These are phyloP conservation scores for Tricholoma sp. DNA, from an alignment of 768 basidiomycete species.

Conservation along the genomic window DNA sequence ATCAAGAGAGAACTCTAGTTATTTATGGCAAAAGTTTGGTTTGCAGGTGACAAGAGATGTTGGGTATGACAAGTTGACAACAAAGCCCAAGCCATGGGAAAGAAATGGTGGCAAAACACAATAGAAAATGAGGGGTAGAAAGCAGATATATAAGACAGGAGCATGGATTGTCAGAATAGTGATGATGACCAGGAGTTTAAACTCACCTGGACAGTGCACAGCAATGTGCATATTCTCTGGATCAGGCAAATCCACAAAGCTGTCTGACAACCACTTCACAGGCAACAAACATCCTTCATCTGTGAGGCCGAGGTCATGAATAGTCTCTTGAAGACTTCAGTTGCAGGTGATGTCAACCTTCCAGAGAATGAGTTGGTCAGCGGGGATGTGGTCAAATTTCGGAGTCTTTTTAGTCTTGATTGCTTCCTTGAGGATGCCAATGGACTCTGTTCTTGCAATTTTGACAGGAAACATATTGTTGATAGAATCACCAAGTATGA, in stretches of 20 bases:
- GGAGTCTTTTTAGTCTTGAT: neutral
- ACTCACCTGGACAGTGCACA: neutral
- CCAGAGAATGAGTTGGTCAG: neutral
- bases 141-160: neutral
- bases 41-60: neutral
- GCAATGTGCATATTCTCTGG: neutral
- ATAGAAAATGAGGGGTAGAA: neutral
- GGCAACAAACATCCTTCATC: neutral
- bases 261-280: too few species aligned
- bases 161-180: too few species aligned
- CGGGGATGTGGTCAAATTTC: neutral
- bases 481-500: neutral
- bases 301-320: neutral
- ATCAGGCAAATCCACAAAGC: too few species aligned
- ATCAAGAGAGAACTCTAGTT: neutral
- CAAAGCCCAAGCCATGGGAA: too few species aligned
- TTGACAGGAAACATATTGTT: neutral
- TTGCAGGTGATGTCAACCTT: neutral
- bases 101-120: neutral
- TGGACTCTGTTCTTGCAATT: neutral
- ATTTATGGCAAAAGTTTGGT: neutral
- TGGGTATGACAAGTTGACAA: too few species aligned
- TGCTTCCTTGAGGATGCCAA: neutral
- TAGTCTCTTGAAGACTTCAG: neutral
- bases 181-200: neutral